These are phyloP conservation scores for Alternaria sp. DNA, from an alignment of 2,329 filamentous ascomycete species.

Conservation along the genomic window DNA sequence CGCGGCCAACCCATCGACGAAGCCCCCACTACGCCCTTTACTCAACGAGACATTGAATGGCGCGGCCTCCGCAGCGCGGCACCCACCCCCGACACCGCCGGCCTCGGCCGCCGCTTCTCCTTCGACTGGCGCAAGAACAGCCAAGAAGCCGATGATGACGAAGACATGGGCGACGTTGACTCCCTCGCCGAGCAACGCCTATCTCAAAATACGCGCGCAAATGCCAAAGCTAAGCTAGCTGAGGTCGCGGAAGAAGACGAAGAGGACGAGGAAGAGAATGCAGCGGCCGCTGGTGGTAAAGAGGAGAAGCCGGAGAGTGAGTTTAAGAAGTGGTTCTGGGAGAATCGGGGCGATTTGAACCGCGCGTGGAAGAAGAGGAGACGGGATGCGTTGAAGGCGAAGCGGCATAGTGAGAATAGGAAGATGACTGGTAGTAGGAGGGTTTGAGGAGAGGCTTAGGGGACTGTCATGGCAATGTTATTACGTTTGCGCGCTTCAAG, in stretches of 20 bases:
- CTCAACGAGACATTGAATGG: slow-evolving; percentile 76
- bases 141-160: slow-evolving; percentile 54
- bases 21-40: slow-evolving; percentile 80
- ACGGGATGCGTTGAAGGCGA: slow-evolving; percentile 65
- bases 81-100: slow-evolving; percentile 91
- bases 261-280: slow-evolving; percentile 21
- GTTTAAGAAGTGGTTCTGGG: slow-evolving; percentile 68
- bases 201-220: slow-evolving; percentile 40
- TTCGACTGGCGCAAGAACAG: slow-evolving; percentile 53
- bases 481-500: not conserved
- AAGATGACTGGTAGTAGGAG: slow-evolving; percentile 45
- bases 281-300: slow-evolving; percentile 10
- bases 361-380: slow-evolving; percentile 62
- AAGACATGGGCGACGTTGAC: slow-evolving; percentile 42
- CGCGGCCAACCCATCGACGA: slow-evolving; percentile 43
- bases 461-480: not conserved
- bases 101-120: slow-evolving; percentile 69
- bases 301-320: slow-evolving; percentile 59
- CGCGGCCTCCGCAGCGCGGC: slow-evolving; percentile 84
- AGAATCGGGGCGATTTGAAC: slow-evolving; percentile 57
- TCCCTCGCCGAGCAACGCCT: slow-evolving; percentile 32
- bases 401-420: slow-evolving; percentile 66
- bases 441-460: not conserved
- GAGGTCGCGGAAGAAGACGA: slow-evolving; percentile 38
- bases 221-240: slow-evolving; percentile 24